Evolutionary conservation across 139 green algal genomes (phyloP).

Genomic region (Chloropicon primus): DNA sequence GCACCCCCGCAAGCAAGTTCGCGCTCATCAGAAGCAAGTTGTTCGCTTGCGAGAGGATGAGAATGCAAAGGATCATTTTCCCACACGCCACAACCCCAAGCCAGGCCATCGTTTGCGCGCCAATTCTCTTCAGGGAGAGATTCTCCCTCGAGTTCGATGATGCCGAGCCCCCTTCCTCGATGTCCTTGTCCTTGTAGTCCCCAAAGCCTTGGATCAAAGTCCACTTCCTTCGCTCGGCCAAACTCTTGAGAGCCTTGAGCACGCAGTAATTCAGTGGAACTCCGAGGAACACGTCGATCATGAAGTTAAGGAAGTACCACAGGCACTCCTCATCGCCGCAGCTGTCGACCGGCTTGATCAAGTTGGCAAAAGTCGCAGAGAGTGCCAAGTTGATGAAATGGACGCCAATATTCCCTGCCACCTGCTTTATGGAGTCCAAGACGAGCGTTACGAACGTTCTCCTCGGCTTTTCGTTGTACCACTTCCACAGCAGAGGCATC

Average conservation of each 20-base stretch:
- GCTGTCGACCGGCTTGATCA: background rate
- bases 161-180: too few species aligned
- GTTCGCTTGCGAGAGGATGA: background rate
- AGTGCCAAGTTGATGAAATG: background rate
- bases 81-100: background rate
- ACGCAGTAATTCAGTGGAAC: background rate
- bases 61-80: background rate
- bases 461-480: background rate
- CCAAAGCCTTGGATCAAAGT: background rate
- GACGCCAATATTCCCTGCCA: background rate
- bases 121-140: background rate
- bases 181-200: background rate
- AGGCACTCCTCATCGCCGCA: background rate
- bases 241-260: background rate
- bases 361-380: background rate
- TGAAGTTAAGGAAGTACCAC: background rate
- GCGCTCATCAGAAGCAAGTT: background rate
- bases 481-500: background rate
- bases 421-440: background rate
- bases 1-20: background rate
- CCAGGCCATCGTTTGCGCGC: background rate
- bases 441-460: background rate
- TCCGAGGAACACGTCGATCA: background rate
- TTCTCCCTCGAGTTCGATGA: too few species aligned
- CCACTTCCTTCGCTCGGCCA: background rate